Conservation (phyloP, 805 yeast species). For the Barnettozyma pratensis region DNA sequence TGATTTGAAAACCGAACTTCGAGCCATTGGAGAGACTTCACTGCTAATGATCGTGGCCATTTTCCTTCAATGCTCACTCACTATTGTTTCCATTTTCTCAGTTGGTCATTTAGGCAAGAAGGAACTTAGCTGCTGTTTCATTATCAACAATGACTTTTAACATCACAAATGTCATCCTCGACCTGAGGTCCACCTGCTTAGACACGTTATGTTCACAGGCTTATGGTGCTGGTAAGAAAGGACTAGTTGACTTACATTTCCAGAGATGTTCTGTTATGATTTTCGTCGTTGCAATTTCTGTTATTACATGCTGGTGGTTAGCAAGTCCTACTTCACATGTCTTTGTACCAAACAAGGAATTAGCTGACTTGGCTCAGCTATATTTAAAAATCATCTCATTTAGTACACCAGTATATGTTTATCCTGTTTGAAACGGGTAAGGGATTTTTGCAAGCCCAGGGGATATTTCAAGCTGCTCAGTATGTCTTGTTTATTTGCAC, state of each 20-base stretch:
- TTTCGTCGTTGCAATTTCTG: conserved; percentile 42
- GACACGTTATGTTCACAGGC: conserved; percentile 78
- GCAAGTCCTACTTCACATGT: conserved; percentile 40
- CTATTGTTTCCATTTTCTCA: conserved; percentile 70
- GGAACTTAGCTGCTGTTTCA: conserved; percentile 69
- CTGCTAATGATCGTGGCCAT: conserved; percentile 63
- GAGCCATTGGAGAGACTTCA: conserved; percentile 37
- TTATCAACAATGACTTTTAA: conserved; percentile 71
- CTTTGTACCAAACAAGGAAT: conserved; percentile 47
- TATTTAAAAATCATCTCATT: conserved; percentile 49
- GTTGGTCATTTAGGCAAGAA: conserved; percentile 71
- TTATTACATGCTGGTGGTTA: conserved; percentile 53
- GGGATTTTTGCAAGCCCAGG: conserved; percentile 72
- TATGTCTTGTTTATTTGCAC: conserved; percentile 53
- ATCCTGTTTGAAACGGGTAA: conserved; percentile 72
- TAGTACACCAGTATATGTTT: conserved; percentile 71
- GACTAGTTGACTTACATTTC: conserved; percentile 59
- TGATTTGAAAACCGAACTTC: too few relatives aligned
- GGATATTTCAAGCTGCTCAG: conserved; percentile 70
- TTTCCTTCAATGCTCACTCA: conserved; percentile 63
- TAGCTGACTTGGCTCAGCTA: conserved; percentile 50
- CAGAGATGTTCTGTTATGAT: conserved; percentile 64
- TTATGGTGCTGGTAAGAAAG: conserved; percentile 59
- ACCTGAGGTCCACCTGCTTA: conserved; percentile 68
- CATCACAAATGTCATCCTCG: conserved; percentile 59